Percentiles rank a stretch among this genome's conserved stretches.
Conservation (phyloP, 306 rosid species). For the Lotus japonicus region DNA sequence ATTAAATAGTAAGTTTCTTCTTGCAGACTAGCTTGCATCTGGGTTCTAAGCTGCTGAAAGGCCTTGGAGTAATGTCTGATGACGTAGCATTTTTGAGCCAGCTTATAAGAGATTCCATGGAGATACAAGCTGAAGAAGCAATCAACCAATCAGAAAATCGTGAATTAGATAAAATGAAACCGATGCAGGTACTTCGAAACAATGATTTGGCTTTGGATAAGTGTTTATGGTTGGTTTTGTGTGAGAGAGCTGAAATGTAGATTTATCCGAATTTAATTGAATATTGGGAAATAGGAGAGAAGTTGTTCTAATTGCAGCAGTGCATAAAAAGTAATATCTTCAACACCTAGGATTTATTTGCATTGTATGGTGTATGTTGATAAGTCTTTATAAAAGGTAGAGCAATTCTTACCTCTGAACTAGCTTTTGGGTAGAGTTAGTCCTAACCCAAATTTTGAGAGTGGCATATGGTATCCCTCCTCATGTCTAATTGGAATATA, state of each 20-base stretch:
- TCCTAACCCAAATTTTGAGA: too few species aligned
- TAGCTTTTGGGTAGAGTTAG: too few species aligned
- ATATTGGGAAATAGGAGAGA: slow-evolving; percentile 1
- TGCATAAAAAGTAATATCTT: not conserved
- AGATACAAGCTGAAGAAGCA: slow-evolving; percentile 75
- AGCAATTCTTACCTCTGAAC: too few species aligned
- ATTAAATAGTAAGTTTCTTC: slow-evolving; percentile 20
- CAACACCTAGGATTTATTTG: not conserved
- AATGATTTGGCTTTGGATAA: slow-evolving; percentile 1
- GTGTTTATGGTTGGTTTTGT: not conserved
- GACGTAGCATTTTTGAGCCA: slow-evolving; percentile 86
- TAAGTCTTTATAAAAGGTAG: too few species aligned
- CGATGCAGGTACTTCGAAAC: slow-evolving; percentile 66
- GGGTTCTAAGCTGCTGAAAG: slow-evolving; percentile 93
- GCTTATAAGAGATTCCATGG: slow-evolving; percentile 86
- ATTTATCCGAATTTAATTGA: not conserved
- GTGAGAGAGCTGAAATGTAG: not conserved
- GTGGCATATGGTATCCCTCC: not conserved
- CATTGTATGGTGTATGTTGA: not conserved
- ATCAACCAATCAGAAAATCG: slow-evolving; percentile 36
- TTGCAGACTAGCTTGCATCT: slow-evolving; percentile 92
- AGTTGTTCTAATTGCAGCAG: not conserved
- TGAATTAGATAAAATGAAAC: slow-evolving; percentile 55
- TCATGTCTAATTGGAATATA: not conserved
- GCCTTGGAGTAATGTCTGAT: slow-evolving; percentile 96